phyloP scores from a whole-genome alignment of 495 filamentous ascomycete species.

The Aspergillus leporis region DNA sequence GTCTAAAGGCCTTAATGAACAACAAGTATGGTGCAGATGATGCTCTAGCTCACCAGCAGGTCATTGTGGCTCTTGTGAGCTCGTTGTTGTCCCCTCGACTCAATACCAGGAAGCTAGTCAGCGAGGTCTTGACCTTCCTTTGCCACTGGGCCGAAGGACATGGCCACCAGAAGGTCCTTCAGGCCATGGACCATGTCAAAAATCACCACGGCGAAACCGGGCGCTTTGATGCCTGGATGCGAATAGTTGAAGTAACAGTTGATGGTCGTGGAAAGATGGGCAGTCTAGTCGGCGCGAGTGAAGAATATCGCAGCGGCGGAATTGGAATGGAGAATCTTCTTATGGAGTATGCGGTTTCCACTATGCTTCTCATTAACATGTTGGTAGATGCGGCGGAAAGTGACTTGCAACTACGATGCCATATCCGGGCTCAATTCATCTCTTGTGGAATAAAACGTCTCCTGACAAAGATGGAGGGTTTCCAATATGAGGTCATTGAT shows the following conservation, averaged over 20 bases:
- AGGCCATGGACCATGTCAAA: conserved; percentile 92
- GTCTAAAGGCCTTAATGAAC: conserved; percentile 96
- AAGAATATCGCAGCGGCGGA: conserved; percentile 94
- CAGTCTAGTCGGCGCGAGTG: conserved; percentile 92
- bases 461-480: conserved; percentile 94
- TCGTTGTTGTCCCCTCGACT: conserved; percentile 87
- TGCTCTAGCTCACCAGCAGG: conserved; percentile 85
- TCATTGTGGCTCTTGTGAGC: conserved; percentile 83
- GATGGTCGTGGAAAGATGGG: conserved; percentile 99
- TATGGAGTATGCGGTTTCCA: conserved; percentile 98
- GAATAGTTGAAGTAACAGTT: conserved; percentile 94
- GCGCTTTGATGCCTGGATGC: conserved; percentile 98
- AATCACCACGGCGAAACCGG: conserved; percentile 88
- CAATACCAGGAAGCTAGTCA: conserved; percentile 91
- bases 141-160: conserved; percentile 95
- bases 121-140: conserved; percentile 93
- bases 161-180: conserved; percentile 91
- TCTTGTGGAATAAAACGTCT: conserved; percentile 95
- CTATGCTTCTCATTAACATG: conserved; percentile 95
- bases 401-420: conserved; percentile 87
- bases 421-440: conserved; percentile 94
- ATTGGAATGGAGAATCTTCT: conserved; percentile 98
- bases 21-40: conserved; percentile 98
- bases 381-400: conserved; percentile 86
- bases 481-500: conserved; percentile 97